Conservation (phyloP, 805 yeast species). For the Metschnikowia dekortorum region DNA sequence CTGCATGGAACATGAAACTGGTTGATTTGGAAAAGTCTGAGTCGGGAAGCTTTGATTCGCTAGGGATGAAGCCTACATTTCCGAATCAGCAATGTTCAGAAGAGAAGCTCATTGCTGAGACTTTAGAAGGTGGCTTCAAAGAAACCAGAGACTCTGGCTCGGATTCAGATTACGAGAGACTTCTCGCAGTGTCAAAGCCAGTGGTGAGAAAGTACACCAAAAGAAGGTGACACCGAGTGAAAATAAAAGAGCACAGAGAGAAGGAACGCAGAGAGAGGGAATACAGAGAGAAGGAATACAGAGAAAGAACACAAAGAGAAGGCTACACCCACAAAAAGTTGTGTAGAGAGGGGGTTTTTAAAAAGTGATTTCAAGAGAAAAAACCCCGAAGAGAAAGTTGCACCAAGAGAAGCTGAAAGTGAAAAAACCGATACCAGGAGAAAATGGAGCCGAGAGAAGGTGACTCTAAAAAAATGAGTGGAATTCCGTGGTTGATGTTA, state of each 20-base stretch:
- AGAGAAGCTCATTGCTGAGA: neutral
- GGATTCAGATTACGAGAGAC: conserved; percentile 17
- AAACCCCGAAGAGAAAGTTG: no score
- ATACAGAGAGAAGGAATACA: no score
- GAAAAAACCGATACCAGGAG: no score
- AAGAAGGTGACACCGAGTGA: conserved; percentile 1
- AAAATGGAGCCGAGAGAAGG: no score
- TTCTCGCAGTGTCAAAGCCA: conserved; percentile 11
- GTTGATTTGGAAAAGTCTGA: neutral
- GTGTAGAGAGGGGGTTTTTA: no score
- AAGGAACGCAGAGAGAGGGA: no score
- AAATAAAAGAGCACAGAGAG: neutral
- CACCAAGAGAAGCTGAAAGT: no score
- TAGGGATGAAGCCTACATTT: neutral
- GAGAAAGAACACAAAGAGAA: neutral
- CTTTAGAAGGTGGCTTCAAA: neutral
- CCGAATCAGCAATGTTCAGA: neutral
- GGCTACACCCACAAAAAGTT: no score
- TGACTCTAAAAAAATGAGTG: no score
- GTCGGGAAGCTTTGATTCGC: no score
- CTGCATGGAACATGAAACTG: neutral
- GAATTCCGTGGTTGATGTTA: no score
- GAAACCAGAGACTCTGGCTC: conserved; percentile 9
- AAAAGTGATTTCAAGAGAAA: no score
- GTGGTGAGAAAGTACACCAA: conserved; percentile 12